A percentile compares a stretch with the other conserved stretches of the same genome.
Conservation (phyloP, 441 rosid species). For the Gossypium lobatum region DNA sequence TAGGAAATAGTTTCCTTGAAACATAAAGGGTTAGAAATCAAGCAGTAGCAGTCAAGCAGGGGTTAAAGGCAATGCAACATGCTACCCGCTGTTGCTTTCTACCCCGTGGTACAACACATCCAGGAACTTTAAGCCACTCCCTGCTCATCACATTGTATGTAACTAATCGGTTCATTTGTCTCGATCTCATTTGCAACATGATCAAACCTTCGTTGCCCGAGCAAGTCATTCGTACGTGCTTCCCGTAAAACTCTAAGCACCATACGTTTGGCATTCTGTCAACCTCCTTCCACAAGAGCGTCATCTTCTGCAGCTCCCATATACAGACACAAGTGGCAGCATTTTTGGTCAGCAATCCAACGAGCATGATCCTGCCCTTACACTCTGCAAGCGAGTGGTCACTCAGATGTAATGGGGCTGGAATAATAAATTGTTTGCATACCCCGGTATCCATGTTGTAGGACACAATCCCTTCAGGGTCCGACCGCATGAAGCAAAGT, state of each 20-base stretch:
- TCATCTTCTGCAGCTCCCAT: constrained; percentile 99
- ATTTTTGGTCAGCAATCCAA: constrained; percentile 77
- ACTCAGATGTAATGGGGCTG: constrained; percentile 62
- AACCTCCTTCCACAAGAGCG: constrained; percentile 99
- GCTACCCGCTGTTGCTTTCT: constrained; percentile 84
- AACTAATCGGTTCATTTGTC: constrained; percentile 82
- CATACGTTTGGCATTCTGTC: constrained; percentile 99
- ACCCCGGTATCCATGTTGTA: constrained; percentile 56
- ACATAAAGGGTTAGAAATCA: constrained; percentile 24
- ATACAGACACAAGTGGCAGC: constrained; percentile 93
- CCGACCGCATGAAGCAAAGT: constrained; percentile 82
- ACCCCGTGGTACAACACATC: constrained; percentile 61
- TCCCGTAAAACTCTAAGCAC: constrained; percentile 99
- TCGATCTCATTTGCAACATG: constrained; percentile 78
- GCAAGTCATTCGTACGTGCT: constrained; percentile 95
- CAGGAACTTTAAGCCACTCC: constrained; percentile 88
- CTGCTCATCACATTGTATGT: constrained; percentile 55
- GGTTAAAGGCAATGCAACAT: constrained; percentile 83
- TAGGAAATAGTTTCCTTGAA: neutral
- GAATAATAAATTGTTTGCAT: constrained; percentile 73
- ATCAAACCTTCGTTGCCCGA: constrained; percentile 91
- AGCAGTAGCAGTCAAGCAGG: constrained; percentile 62
- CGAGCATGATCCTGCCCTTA: constrained; percentile 74
- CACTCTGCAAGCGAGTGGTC: constrained; percentile 83
- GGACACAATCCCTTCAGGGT: constrained; percentile 82